Evolutionary conservation across 108 stramenopile species (phyloP).

Genomic region (Chaetoceros muelleri): DNA sequence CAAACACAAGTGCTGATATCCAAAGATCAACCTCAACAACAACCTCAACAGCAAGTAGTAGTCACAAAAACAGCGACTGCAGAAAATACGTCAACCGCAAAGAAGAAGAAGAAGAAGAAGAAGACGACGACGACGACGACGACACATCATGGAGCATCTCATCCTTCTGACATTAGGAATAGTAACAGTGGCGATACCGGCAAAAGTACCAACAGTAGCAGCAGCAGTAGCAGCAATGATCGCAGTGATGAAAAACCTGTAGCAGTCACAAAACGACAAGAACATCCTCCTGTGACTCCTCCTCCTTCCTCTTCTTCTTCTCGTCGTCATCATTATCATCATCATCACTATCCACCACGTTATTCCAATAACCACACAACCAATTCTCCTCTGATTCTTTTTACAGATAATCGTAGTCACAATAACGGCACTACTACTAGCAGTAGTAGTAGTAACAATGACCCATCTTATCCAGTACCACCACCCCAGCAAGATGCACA

Average conservation of each 20-base stretch:
- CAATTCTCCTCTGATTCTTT: slow-evolving; percentile 11
- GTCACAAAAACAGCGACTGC: too few species aligned
- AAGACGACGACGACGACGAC: too few species aligned
- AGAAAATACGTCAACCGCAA: slow-evolving; percentile 2
- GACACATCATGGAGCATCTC: too few species aligned
- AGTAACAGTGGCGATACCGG: too few species aligned
- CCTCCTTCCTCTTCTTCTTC: not conserved
- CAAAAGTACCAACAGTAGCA: not conserved
- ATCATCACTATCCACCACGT: not conserved
- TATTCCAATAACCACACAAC: not conserved
- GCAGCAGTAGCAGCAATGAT: not conserved
- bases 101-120: too few species aligned
- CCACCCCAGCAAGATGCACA: not conserved
- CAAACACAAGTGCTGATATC: too few species aligned
- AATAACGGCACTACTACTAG: not conserved
- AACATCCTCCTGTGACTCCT: too few species aligned
- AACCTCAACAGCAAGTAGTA: too few species aligned
- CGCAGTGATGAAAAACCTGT: not conserved
- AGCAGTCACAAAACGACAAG: too few species aligned
- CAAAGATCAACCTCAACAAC: too few species aligned
- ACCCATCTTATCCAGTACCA: not conserved
- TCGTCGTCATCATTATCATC: not conserved
- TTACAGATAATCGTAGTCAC: slow-evolving; percentile 6
- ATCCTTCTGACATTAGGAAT: too few species aligned
- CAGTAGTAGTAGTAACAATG: not conserved